These are phyloP conservation scores for Sisymbrium altissimum DNA, from an alignment of 345 rosid genomes.

Conservation along the genomic window DNA sequence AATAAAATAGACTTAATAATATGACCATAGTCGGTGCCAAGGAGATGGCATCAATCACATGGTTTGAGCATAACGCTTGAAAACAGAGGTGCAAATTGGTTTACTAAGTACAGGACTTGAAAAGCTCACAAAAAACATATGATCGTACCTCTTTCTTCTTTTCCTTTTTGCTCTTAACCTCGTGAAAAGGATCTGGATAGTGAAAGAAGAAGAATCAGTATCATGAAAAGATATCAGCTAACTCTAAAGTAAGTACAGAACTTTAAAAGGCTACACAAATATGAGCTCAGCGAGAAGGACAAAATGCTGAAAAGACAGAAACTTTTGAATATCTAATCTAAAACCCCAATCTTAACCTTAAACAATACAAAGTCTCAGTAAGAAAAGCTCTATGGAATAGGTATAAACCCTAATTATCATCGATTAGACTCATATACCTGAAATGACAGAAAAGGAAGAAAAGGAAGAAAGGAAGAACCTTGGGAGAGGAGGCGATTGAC, in stretches of 20 bases:
- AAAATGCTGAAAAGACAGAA: neutral
- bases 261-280: neutral
- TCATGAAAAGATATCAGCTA: neutral
- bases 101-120: neutral
- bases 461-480: slow-evolving; percentile 40
- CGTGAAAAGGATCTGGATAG: slow-evolving; percentile 79
- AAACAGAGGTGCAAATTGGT: neutral
- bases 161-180: slow-evolving; percentile 93
- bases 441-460: neutral
- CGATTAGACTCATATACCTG: neutral
- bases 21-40: neutral
- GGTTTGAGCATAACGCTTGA: neutral
- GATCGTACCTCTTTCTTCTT: slow-evolving; percentile 76
- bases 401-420: neutral
- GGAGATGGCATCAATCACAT: neutral
- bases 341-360: neutral
- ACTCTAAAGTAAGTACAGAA: neutral
- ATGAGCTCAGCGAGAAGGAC: neutral
- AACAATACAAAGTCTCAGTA: neutral
- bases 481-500: slow-evolving; percentile 85
- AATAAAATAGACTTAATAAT: neutral
- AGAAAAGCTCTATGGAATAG: neutral
- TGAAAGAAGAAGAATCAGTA: neutral
- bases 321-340: neutral
- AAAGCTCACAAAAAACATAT: neutral